Evolutionary conservation across 2,329 filamentous ascomycete genomes (phyloP), one percentile per base, ranked within the genome.

Genomic region (Xylariaceae sp.): DNA sequence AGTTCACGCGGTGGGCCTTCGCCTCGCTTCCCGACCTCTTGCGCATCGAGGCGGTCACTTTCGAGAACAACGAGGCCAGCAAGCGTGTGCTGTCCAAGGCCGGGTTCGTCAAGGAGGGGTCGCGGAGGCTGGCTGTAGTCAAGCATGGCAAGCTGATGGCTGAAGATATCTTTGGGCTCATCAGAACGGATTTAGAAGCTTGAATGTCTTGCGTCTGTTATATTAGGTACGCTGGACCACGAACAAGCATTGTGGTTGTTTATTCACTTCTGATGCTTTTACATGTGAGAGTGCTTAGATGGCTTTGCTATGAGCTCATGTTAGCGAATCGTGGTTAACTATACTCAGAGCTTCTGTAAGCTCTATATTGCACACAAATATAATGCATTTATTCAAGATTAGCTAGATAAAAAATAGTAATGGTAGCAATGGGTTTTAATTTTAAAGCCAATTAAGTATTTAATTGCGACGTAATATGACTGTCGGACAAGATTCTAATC

Each of bases 61-160:
- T 71, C 50, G 70, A 60, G 4, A 63, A 47, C 3, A 84, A 84
- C 49, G 31, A 37, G n/a, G 76, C 56, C 3, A 83, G 81, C 45
- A 62, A 62, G 36, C 69, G 60, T 36, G 76, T 83, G n/a, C 58
- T 84, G 39, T 65, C 64, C 53, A 78, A 76, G 55, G 69, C 65
- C 5, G 79, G 80, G 1, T 82, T 76, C 40, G 61, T 70, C 28
- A 63, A 68, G 14, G 82, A 84, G 65, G 81, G 80, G 0, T 65
- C 69, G 26, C 71, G 71, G 64, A 73, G 79, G 55, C 71, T 71
- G 33, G 75, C 77, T 0, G 62, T 72, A 7, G 72, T 72, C 58
- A 84, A 83, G 69, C 48, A 73, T 28, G 80, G 78, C 0, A 53
- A 63, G 49, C 46, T 77, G 6, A 56, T 74, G 43, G 79, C 79